phyloP scores from a whole-genome alignment of 31 red algal genomes.

The Odonthalia washingtoniensis region DNA sequence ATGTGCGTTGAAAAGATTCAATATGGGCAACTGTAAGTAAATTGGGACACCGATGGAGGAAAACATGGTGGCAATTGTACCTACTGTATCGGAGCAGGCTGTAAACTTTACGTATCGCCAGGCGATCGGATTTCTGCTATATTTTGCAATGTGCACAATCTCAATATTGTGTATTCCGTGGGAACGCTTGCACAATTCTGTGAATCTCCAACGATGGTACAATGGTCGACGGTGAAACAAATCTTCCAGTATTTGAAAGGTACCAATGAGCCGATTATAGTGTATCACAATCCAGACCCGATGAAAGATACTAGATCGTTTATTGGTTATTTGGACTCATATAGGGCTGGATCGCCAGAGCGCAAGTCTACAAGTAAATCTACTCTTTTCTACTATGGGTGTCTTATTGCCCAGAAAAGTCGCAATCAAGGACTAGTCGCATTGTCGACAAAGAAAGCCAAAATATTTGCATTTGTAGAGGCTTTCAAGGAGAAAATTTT shows the following conservation, averaged over 20 bases:
- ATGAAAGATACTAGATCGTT: not conserved
- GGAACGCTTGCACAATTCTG: not conserved
- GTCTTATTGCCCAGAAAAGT: not conserved
- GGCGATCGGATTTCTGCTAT: slow-evolving; percentile 4
- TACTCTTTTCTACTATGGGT: slow-evolving; percentile 15
- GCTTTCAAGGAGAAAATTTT: slow-evolving; percentile 24
- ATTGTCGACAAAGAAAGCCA: slow-evolving; percentile 9
- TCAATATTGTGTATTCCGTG: slow-evolving; percentile 11
- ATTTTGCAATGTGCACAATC: not conserved
- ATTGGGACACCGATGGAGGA: not conserved
- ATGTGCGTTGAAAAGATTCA: slow-evolving; percentile 14
- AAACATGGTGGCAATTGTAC: not conserved
- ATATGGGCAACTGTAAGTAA: slow-evolving; percentile 25
- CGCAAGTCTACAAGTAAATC: slow-evolving; percentile 29
- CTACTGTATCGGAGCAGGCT: no score
- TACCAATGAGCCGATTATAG: not conserved
- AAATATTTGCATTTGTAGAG: slow-evolving; percentile 22
- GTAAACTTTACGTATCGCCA: slow-evolving; percentile 33
- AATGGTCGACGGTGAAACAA: slow-evolving; percentile 28
- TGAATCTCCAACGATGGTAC: not conserved
- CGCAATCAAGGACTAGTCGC: slow-evolving; percentile 15
- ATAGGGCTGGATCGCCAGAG: not conserved
- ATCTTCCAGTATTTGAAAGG: slow-evolving; percentile 29
- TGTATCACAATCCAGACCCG: not conserved
- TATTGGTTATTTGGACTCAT: not conserved